phyloP scores from a whole-genome alignment of 257 asterid species.

The Nicotiana undulata region DNA sequence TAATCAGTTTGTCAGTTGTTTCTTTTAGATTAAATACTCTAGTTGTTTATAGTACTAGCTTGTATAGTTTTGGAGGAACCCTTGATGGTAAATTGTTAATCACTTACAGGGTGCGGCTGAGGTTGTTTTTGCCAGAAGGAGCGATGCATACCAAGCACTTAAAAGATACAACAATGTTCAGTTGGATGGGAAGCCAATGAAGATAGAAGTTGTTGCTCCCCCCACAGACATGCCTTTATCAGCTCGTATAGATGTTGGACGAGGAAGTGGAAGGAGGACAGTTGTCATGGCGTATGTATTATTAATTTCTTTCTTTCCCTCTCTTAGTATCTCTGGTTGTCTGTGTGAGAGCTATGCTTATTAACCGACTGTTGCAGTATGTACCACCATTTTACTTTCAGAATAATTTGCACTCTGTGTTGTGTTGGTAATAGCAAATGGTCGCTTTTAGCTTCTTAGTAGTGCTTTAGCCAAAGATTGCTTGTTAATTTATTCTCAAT shows the following conservation, averaged over 20 bases:
- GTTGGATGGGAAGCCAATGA: conserved; percentile 76
- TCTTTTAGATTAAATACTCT: not conserved
- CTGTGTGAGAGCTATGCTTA: not conserved
- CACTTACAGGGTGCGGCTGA: conserved; percentile 58
- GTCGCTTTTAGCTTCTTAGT: not conserved
- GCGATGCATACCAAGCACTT: conserved; percentile 62
- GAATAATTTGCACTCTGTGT: not conserved
- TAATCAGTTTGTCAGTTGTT: not conserved
- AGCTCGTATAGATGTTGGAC: conserved; percentile 54
- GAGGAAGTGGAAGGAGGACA: conserved; percentile 50
- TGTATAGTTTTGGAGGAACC: not conserved
- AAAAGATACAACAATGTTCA: conserved; percentile 66
- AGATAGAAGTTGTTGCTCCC: conserved; percentile 51
- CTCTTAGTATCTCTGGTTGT: not conserved
- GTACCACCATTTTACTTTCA: not conserved
- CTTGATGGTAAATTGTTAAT: not conserved
- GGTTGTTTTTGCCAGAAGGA: conserved; percentile 54
- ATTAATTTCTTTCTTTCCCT: not conserved
- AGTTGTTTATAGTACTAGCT: not conserved
- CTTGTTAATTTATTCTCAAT: not conserved
- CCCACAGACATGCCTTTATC: conserved; percentile 36
- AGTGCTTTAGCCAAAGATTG: not conserved
- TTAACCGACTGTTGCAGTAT: not conserved
- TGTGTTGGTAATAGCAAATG: not conserved
- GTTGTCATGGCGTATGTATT: conserved; percentile 44